A percentile compares a stretch with the other conserved stretches of the same genome.
These are phyloP conservation scores for Juglanconis oblonga DNA, from an alignment of 2,329 filamentous ascomycete genomes.

Conservation along the genomic window DNA sequence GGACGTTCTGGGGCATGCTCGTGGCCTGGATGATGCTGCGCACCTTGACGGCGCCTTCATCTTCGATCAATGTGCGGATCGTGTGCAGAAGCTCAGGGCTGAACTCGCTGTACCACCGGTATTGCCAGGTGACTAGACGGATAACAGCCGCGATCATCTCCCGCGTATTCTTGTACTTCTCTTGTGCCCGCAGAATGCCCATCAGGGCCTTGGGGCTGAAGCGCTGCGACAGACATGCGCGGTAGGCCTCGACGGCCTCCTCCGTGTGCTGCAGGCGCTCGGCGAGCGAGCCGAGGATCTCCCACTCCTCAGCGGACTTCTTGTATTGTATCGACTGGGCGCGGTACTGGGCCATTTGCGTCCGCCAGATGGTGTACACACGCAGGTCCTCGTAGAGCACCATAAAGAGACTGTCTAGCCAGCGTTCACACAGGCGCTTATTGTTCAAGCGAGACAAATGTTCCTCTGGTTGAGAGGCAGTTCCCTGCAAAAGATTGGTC, in stretches of 20 bases:
- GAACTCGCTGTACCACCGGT: conserved; percentile 99
- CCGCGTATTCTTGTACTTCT: conserved; percentile 73
- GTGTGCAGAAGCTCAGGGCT: conserved; percentile 85
- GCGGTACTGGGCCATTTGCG: conserved; percentile 92
- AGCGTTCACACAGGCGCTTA: conserved; percentile 94
- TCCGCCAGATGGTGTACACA: conserved; percentile 99
- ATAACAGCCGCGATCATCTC: conserved; percentile 85
- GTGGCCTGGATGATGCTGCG: conserved; percentile 96
- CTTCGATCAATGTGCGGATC: conserved; percentile 90
- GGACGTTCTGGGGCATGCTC: conserved; percentile 84
- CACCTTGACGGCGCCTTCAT: conserved; percentile 96
- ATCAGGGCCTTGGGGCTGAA: conserved; percentile 92
- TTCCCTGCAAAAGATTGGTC: conserved; percentile 42
- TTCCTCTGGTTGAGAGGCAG: conserved; percentile 56
- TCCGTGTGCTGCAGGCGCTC: conserved; percentile 89
- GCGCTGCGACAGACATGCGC: conserved; percentile 78
- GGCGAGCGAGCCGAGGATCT: conserved; percentile 89
- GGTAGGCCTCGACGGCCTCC: conserved; percentile 90
- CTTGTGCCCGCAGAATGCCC: conserved; percentile 77
- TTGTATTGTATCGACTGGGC: conserved; percentile 94
- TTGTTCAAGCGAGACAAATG: conserved; percentile 91
- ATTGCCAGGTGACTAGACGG: conserved; percentile 93
- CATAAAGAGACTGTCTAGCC: conserved; percentile 99
- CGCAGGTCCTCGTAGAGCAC: conserved; percentile 96
- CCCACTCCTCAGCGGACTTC: conserved; percentile 96